Conservation (phyloP, 495 filamentous ascomycete genomes). For the Cladorrhinum samala region DNA sequence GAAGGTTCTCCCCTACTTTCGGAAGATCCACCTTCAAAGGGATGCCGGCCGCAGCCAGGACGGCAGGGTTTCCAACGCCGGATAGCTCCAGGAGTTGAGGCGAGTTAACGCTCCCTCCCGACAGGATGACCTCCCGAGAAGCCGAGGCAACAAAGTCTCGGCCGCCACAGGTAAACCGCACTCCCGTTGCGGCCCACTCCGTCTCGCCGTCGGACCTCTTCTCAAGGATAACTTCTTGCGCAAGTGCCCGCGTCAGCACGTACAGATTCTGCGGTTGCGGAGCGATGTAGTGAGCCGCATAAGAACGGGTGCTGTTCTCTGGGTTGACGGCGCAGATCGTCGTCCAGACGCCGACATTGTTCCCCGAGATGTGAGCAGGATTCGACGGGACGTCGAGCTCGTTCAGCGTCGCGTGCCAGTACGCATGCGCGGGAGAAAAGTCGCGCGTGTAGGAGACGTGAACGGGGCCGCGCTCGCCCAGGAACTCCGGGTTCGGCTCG, state of each 20-base stretch:
- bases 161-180: conserved; percentile 35
- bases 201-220: conserved; percentile 1
- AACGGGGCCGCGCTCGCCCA: conserved; percentile 41
- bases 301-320: conserved; percentile 35
- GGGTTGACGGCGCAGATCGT: conserved; percentile 35
- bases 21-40: conserved; percentile 37
- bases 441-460: conserved; percentile 37
- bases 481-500: conserved; percentile 16
- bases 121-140: conserved; percentile 46
- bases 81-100: conserved; percentile 54
- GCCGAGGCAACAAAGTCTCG: conserved; percentile 23
- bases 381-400: conserved; percentile 35
- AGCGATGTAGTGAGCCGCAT: conserved; percentile 37
- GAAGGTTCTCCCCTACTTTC: conserved; percentile 51
- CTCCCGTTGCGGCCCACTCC: conserved; percentile 36
- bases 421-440: conserved; percentile 37
- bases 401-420: conserved; percentile 46
- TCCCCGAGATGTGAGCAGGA: conserved; percentile 33
- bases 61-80: conserved; percentile 41
- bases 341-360: conserved; percentile 43
- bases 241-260: conserved; percentile 36
- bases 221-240: conserved; percentile 32
- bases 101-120: conserved; percentile 45
- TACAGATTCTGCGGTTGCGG: conserved; percentile 35
- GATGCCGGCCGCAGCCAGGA: conserved; percentile 40